phyloP scores from a whole-genome alignment of 306 rosid genomes.

The Begonia masoniana region DNA sequence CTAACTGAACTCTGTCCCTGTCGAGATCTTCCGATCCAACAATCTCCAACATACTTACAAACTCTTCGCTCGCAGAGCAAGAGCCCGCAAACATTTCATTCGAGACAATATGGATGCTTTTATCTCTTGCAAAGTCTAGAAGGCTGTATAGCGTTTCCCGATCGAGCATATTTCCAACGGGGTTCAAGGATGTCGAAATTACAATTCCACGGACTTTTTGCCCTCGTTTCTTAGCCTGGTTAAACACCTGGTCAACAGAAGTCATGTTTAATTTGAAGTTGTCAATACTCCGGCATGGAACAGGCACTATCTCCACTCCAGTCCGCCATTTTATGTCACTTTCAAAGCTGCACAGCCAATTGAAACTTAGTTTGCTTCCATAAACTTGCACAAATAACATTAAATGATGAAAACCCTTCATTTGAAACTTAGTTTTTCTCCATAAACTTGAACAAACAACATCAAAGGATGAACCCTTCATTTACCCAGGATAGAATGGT shows the following conservation, averaged over 20 bases:
- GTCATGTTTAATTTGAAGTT: slow-evolving; percentile 44
- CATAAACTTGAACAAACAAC: too few relatives aligned
- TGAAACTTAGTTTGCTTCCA: too few relatives aligned
- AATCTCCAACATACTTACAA: slow-evolving; percentile 77
- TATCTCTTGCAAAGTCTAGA: slow-evolving; percentile 84
- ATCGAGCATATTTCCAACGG: slow-evolving; percentile 50
- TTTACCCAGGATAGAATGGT: slow-evolving; percentile 74
- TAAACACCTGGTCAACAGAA: slow-evolving; percentile 65
- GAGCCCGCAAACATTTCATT: slow-evolving; percentile 63
- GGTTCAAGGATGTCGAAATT: slow-evolving; percentile 68
- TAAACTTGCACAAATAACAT: too few relatives aligned
- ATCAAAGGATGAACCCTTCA: too few relatives aligned
- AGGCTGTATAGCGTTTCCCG: slow-evolving; percentile 52
- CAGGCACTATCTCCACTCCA: slow-evolving; percentile 65
- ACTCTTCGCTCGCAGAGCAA: slow-evolving; percentile 33
- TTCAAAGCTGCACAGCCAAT: slow-evolving; percentile 49
- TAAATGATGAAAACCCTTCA: too few relatives aligned
- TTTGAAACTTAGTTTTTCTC: too few relatives aligned
- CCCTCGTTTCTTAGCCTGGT: slow-evolving; percentile 81
- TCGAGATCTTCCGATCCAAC: slow-evolving; percentile 50
- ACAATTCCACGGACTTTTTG: slow-evolving; percentile 71
- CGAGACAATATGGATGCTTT: slow-evolving; percentile 79
- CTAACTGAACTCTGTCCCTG: slow-evolving; percentile 69
- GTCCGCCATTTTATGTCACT: slow-evolving; percentile 65
- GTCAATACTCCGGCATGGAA: slow-evolving; percentile 76